Evolutionary conservation across 352 stramenopile genomes (phyloP), one percentile per base, ranked within the genome.

Genomic region (Phytopythium aichiense): DNA sequence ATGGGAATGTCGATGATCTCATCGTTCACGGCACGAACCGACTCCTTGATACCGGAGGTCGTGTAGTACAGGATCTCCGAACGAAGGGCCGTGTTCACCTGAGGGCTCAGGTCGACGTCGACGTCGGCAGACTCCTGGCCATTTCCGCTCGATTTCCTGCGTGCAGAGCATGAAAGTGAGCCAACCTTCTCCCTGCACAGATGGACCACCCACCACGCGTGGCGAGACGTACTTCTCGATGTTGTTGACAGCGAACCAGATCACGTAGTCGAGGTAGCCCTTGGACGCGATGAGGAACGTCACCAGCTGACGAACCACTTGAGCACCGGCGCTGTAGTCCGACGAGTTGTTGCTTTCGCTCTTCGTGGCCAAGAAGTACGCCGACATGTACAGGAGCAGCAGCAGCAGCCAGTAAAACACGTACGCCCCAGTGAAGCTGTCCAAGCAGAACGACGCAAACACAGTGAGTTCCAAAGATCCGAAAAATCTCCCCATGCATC

Each of bases 1-100:
- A 93, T 93, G 7, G 84, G 84, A 45, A 93, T 93, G 28, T 79
- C 76, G 46, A 93, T 91, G 11, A 87, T 56, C 55, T 92, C 85
- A 50, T 91, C 84, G 1, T 72, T 77, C 22, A 91, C 79, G 6
- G 84, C 85, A 12, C 81, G 82, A 33, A 94, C 79, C 18, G 87
- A 92, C 56, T 92, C 75, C 61, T 94, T 95, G 66, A 97, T 96
- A 16, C 89, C 89, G 33, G 81, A 92, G 18, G 89, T 97, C 8
- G 88, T 96, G 75, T 95, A 97, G 71, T 92, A 94, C 58, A 97
- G 57, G 64, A 97, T 95, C 61, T 97, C 89, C 2, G 81, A 93
- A 7, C 88, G 81, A 51, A 97, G 59, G 2, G 88, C 89, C n/a
- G 84, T 83, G 70, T 97, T 97, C 60, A 92, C 77, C 58, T 97